Evolutionary conservation across 768 basidiomycete species (phyloP).

Genomic region (Favolaschia claudopus): DNA sequence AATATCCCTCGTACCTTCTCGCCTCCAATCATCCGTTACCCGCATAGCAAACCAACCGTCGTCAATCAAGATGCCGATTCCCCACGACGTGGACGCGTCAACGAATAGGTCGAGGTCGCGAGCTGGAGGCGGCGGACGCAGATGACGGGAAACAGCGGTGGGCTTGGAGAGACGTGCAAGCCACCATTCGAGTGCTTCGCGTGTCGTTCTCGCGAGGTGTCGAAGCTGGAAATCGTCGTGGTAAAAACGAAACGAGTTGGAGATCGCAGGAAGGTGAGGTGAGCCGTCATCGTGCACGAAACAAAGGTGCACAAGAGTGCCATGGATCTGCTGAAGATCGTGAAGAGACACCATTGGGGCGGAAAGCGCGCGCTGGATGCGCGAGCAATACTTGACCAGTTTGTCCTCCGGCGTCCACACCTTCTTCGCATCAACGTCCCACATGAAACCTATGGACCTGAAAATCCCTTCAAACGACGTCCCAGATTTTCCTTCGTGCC

Average conservation of each 20-base stretch:
- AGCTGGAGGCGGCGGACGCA: slow-evolving; percentile 9
- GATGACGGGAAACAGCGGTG: slow-evolving; percentile 6
- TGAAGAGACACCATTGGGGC: slow-evolving; percentile 5
- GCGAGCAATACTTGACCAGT: slow-evolving; percentile 28
- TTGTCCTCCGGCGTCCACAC: slow-evolving; percentile 39
- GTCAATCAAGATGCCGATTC: slow-evolving; percentile 43
- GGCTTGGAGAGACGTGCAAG: background rate
- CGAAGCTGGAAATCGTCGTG: slow-evolving; percentile 17
- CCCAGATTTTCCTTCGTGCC: slow-evolving; percentile 32
- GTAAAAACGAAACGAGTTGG: slow-evolving; percentile 33
- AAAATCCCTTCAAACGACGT: slow-evolving; percentile 28
- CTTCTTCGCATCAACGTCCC: slow-evolving; percentile 29
- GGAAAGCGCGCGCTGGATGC: slow-evolving; percentile 23
- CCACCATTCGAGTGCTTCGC: slow-evolving; percentile 46
- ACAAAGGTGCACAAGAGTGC: slow-evolving; percentile 40
- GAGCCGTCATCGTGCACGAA: slow-evolving; percentile 38
- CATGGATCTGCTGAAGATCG: slow-evolving; percentile 32
- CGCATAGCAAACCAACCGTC: slow-evolving; percentile 39
- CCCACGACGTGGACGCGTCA: slow-evolving; percentile 49
- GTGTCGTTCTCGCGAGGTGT: slow-evolving; percentile 31
- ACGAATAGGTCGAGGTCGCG: slow-evolving; percentile 36
- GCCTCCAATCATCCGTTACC: slow-evolving; percentile 23
- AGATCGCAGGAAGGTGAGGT: slow-evolving; percentile 36
- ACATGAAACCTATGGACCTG: slow-evolving; percentile 38
- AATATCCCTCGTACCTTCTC: slow-evolving; percentile 21